Base-by-base conservation (phyloP, 73 alveolate genomes). In the Symbiodinium pilosum region DNA sequence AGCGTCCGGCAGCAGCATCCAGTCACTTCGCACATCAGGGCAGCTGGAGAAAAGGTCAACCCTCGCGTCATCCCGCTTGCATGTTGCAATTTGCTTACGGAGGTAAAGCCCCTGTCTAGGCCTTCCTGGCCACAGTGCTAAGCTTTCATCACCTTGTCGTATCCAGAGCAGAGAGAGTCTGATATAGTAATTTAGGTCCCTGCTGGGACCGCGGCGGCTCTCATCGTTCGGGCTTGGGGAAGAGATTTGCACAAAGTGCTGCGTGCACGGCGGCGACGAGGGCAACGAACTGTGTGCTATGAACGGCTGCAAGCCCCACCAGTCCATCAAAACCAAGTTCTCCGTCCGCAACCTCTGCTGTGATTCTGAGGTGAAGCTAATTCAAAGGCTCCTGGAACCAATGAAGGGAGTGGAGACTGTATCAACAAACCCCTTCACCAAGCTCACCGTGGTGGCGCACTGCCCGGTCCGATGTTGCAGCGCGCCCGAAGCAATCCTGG, bases 231-330 rank as follows among this genome's bases (percentile, higher is more conserved):
- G 54, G 42, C 59, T 86, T 56, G 84, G 84, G 41, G 84, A 47
- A 43, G 94, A 86, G 56, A 38, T 86, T 42, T 86, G 94, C 71
- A 34, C 84, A 21, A 81, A 75, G 14, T 86, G 94, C 84, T 86
- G 94, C n/a, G 84, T 56, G 14, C 94, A 86, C 40, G 59, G 59
- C 21, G 59, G 14, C 6, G 59, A 47, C 21, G 84, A 43, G 21
- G 84, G 39, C 30, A 75, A 75, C 0, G 94, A 86, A 59, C 32
- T 86, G 26, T 86, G 94, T 54, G 56, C 94, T 1, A 20, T 86
- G 83, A 34, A 84, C n/a, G 94, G 94, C 24, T 86, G 94, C 84
- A 54, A 81, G 56, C 94, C 94, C 24, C 94, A 86, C 84, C 84
- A 86, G n/a, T 51, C 36, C 38, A 81, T 86, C 56, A 86, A 86